A percentile compares a stretch with the other conserved stretches of the same genome.
These are phyloP conservation scores for Trichosanthes truncata DNA, from an alignment of 306 rosid genomes.

Conservation along the genomic window DNA sequence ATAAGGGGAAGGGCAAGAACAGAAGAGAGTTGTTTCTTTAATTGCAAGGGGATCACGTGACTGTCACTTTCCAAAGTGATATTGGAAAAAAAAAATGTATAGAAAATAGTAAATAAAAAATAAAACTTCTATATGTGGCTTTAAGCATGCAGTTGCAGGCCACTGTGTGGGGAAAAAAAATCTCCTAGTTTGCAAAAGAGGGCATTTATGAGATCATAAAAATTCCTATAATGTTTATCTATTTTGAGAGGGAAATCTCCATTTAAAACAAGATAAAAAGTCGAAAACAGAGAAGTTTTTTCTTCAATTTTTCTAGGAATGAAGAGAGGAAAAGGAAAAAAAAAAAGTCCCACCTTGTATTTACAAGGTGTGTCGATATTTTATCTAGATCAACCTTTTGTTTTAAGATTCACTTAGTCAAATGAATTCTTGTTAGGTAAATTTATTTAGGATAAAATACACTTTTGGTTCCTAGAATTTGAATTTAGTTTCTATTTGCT, in stretches of 20 bases:
- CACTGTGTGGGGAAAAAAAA: not conserved
- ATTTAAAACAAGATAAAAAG: not conserved
- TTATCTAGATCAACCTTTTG: too few relatives aligned
- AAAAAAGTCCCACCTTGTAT: too few relatives aligned
- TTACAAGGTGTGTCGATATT: too few relatives aligned
- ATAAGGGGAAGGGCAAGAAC: not conserved
- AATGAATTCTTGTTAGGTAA: too few relatives aligned
- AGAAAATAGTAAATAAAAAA: not conserved
- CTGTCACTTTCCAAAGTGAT: slow-evolving; percentile 1
- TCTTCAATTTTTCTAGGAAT: too few relatives aligned
- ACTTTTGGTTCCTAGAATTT: too few relatives aligned
- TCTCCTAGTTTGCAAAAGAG: not conserved
- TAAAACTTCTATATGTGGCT: not conserved
- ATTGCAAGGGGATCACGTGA: not conserved
- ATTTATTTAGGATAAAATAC: too few relatives aligned
- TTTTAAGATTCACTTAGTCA: too few relatives aligned
- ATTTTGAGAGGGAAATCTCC: not conserved
- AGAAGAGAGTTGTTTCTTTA: not conserved
- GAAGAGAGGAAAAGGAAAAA: too few relatives aligned
- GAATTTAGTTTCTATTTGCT: too few relatives aligned
- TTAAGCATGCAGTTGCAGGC: not conserved
- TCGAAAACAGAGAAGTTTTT: too few relatives aligned
- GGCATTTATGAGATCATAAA: not conserved
- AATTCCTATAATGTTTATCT: not conserved
- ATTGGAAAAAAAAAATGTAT: not conserved